Percentiles rank a stretch among this genome's conserved stretches.
phyloP scores from a whole-genome alignment of 352 stramenopile genomes.

The Thalassiosira allenii region DNA sequence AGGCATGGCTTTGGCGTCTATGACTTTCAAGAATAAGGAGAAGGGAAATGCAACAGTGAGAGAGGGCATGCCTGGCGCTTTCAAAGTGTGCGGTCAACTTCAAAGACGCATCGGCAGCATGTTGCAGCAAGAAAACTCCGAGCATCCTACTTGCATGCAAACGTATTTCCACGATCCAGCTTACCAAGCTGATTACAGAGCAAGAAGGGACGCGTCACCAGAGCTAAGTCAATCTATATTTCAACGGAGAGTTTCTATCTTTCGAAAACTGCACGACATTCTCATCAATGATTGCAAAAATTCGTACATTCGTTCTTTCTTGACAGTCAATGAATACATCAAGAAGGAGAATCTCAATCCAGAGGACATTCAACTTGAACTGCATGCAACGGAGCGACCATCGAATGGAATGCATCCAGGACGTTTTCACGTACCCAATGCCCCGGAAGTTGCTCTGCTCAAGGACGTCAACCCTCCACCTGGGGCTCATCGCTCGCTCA shows the following conservation, averaged over 20 bases:
- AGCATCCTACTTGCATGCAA: neutral
- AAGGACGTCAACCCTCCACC: neutral
- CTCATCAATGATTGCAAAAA: slow-evolving; percentile 8
- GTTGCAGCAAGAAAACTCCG: too few relatives aligned
- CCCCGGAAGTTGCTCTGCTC: slow-evolving; percentile 11
- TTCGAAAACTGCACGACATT: neutral
- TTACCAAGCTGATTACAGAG: neutral
- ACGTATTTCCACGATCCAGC: slow-evolving; percentile 2
- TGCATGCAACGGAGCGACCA: neutral
- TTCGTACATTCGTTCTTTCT: slow-evolving; percentile 7
- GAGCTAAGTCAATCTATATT: neutral
- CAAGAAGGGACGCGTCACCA: neutral
- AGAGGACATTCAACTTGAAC: neutral
- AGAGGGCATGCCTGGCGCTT: neutral
- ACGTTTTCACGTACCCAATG: slow-evolving; percentile 4
- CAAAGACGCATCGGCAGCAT: neutral
- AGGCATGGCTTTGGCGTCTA: neutral
- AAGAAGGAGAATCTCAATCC: slow-evolving; percentile 1
- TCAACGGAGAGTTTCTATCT: neutral
- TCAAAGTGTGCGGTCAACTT: neutral
- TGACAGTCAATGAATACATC: slow-evolving; percentile 19
- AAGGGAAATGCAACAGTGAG: neutral
- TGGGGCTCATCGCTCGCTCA: neutral
- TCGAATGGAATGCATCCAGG: neutral
- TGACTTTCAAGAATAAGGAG: too few relatives aligned